These are phyloP conservation scores for Musa beccarii DNA, from an alignment of 176 grass and related monocot genomes.

Conservation along the genomic window DNA sequence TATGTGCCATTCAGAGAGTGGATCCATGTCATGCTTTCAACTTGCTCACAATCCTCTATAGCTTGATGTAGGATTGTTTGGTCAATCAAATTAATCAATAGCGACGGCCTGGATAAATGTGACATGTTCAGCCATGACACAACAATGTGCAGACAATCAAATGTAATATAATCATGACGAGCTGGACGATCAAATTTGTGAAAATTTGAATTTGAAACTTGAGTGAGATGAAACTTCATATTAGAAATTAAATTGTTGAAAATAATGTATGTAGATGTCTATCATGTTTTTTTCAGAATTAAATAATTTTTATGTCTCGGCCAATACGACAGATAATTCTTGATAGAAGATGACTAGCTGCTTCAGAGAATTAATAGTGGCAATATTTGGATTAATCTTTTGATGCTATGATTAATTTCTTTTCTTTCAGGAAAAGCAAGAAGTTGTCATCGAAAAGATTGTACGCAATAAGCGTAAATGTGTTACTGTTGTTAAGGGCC, in stretches of 20 bases:
- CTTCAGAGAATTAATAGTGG: neutral
- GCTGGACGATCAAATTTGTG: neutral
- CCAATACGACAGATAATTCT: neutral
- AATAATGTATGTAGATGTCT: neutral
- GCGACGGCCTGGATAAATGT: neutral
- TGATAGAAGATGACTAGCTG: neutral
- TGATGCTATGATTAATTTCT: neutral
- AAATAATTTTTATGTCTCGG: neutral
- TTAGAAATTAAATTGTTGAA: neutral
- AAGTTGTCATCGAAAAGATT: constrained; percentile 98
- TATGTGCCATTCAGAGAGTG: neutral
- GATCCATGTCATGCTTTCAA: neutral
- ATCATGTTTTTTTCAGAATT: neutral
- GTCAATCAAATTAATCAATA: neutral
- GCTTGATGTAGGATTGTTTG: neutral
- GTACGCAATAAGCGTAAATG: constrained; percentile 99
- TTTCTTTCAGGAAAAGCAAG: constrained; percentile 68
- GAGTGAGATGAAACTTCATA: neutral
- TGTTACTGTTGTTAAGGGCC: constrained; percentile 97
- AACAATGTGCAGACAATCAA: neutral
- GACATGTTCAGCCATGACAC: neutral
- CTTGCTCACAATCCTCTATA: neutral
- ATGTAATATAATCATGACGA: neutral
- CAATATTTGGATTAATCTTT: neutral
- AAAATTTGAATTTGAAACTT: neutral